A percentile compares a stretch with the other conserved stretches of the same genome.
Evolutionary conservation across 2,329 filamentous ascomycete species (phyloP).

Genomic region (Madurella mycetomatis): DNA sequence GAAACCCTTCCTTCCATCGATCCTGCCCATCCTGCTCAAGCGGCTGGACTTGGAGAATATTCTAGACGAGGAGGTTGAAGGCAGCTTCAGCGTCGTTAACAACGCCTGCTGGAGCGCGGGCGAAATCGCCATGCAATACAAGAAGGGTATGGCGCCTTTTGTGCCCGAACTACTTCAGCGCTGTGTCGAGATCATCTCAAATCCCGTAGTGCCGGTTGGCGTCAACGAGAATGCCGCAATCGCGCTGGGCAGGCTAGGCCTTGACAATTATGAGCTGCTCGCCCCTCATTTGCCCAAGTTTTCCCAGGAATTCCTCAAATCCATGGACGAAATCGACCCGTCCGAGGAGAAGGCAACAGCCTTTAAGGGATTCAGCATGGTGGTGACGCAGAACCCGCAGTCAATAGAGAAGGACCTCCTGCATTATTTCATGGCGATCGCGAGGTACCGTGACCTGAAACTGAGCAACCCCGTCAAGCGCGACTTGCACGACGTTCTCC

Average conservation of each 20-base stretch:
- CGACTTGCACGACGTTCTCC: slow-evolving; percentile 67
- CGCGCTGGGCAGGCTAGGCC: slow-evolving; percentile 79
- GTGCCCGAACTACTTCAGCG: slow-evolving; percentile 72
- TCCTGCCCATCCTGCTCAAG: slow-evolving; percentile 77
- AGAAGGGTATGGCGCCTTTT: slow-evolving; percentile 70
- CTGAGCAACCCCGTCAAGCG: slow-evolving; percentile 57
- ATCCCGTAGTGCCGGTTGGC: slow-evolving; percentile 77
- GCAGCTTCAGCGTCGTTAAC: slow-evolving; percentile 88
- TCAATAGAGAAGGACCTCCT: slow-evolving; percentile 84
- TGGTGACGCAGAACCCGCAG: slow-evolving; percentile 81
- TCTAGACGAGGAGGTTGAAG: slow-evolving; percentile 75
- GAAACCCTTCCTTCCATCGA: slow-evolving; percentile 63
- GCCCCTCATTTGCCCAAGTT: slow-evolving; percentile 76
- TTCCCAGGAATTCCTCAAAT: slow-evolving; percentile 73
- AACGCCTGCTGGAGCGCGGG: slow-evolving; percentile 97
- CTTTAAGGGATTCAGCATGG: slow-evolving; percentile 81
- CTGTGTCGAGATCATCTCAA: slow-evolving; percentile 77
- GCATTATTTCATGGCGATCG: slow-evolving; percentile 80
- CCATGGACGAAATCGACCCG: slow-evolving; percentile 79
- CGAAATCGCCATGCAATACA: slow-evolving; percentile 80
- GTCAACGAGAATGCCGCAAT: slow-evolving; percentile 93
- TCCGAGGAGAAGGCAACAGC: slow-evolving; percentile 94
- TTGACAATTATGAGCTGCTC: slow-evolving; percentile 70
- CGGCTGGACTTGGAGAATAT: slow-evolving; percentile 81
- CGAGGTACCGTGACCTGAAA: slow-evolving; percentile 65